A percentile compares a stretch with the other conserved stretches of the same genome.
phyloP scores from a whole-genome alignment of 1,284 basidiomycete genomes.

The Neonothopanus nambi region DNA sequence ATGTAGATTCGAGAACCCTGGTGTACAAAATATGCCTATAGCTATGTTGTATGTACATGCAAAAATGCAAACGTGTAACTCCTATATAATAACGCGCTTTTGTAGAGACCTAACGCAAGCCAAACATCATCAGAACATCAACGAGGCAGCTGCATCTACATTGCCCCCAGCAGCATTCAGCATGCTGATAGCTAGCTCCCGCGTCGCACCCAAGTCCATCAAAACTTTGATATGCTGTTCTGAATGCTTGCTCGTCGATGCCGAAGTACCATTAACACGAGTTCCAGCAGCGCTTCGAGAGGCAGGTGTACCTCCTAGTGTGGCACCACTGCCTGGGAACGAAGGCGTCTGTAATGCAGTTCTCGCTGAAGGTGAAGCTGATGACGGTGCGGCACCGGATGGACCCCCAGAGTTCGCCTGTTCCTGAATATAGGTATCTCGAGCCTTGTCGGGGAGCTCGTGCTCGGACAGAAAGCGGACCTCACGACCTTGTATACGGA shows the following conservation, averaged over 20 bases:
- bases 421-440: constrained; percentile 35
- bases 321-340: constrained; percentile 67
- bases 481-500: constrained; percentile 86
- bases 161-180: constrained; percentile 85
- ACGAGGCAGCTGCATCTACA: constrained; percentile 84
- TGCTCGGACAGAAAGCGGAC: constrained; percentile 92
- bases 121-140: constrained; percentile 63
- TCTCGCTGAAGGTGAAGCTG: not conserved
- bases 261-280: too few species aligned
- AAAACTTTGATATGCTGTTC: constrained; percentile 58
- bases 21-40: too few species aligned
- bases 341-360: not conserved
- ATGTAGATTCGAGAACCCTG: too few species aligned
- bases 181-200: constrained; percentile 75
- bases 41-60: too few species aligned
- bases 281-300: constrained; percentile 20
- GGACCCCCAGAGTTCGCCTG: constrained; percentile 22
- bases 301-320: constrained; percentile 43
- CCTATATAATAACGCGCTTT: too few species aligned
- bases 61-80: too few species aligned
- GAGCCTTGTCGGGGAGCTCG: constrained; percentile 85
- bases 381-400: not conserved
- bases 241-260: constrained; percentile 34
- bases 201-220: constrained; percentile 73
- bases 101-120: not conserved